Percentiles rank a stretch among this genome's conserved stretches.
Evolutionary conservation across 805 yeast species (phyloP).

Genomic region (Candida pseudofarinosa): DNA sequence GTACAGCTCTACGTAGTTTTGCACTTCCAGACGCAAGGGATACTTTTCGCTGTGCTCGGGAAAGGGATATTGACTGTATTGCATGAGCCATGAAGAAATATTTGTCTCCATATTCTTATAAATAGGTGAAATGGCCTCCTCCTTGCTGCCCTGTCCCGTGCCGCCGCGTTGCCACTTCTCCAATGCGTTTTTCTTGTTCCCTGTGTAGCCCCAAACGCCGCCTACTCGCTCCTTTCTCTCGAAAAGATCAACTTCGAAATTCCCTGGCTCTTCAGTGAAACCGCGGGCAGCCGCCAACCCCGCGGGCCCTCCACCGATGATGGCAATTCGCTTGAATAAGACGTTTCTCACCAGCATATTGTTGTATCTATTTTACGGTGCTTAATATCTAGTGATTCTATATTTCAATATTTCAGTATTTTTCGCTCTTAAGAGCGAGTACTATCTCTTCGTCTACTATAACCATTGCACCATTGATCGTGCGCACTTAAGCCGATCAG

Average conservation of each 20-base stretch:
- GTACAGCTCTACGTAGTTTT: slow-evolving; percentile 35
- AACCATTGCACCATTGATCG: no score
- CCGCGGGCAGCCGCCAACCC: slow-evolving; percentile 69
- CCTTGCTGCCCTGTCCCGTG: slow-evolving; percentile 8
- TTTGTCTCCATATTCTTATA: slow-evolving; percentile 70
- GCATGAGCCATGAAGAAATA: slow-evolving; percentile 63
- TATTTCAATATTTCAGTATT: neutral
- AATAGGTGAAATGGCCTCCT: slow-evolving; percentile 41
- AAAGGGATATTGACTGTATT: slow-evolving; percentile 28
- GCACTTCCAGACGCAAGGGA: slow-evolving; percentile 59
- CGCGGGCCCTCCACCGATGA: slow-evolving; percentile 77
- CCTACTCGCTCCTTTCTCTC: slow-evolving; percentile 63
- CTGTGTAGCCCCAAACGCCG: slow-evolving; percentile 67
- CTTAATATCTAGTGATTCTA: neutral
- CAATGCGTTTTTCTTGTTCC: slow-evolving; percentile 26
- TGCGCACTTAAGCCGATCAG: no score
- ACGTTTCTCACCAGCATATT: no score
- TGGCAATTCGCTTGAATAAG: slow-evolving; percentile 46
- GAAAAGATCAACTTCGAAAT: slow-evolving; percentile 50
- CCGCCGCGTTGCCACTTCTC: slow-evolving; percentile 15
- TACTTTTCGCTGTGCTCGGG: slow-evolving; percentile 40
- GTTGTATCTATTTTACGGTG: no score
- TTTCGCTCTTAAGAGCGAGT: neutral
- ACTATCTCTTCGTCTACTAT: no score
- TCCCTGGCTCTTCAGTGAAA: slow-evolving; percentile 44